These are phyloP conservation scores for Trichomonas gallinae DNA, from an alignment of 208 protist genomes.

Conservation along the genomic window DNA sequence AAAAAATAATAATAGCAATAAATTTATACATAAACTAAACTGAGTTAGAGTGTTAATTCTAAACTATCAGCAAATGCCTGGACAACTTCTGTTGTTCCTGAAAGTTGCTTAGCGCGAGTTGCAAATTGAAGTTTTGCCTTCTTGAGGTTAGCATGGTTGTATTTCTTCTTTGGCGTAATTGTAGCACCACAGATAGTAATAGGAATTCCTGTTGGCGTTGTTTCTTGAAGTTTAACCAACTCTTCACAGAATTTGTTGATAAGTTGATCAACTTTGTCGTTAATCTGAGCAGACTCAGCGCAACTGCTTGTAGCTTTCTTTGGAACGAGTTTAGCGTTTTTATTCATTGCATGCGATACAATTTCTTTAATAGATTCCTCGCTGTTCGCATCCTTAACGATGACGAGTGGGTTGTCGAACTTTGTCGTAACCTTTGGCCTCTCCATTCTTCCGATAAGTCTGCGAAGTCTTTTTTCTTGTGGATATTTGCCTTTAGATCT, in stretches of 20 bases:
- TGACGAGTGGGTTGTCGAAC: not conserved
- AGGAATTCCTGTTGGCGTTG: not conserved
- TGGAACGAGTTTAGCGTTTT: not conserved
- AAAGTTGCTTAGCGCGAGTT: not conserved
- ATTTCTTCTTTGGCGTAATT: not conserved
- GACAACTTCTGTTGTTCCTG: not conserved
- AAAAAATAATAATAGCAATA: too few relatives aligned
- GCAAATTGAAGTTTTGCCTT: not conserved
- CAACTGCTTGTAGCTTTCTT: not conserved
- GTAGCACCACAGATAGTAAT: not conserved
- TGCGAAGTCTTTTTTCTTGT: not conserved
- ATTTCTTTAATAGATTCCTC: not conserved
- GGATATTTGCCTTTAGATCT: not conserved
- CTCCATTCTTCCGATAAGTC: not conserved
- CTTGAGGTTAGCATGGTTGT: not conserved
- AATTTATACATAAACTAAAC: too few relatives aligned
- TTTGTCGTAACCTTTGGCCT: not conserved
- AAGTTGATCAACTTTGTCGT: not conserved
- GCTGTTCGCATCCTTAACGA: not conserved
- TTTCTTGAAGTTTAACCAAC: not conserved
- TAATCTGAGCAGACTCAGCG: not conserved
- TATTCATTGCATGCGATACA: not conserved
- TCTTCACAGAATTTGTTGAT: not conserved
- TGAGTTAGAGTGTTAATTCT: not conserved
- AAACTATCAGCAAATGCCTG: not conserved